Evolutionary conservation across 2,329 filamentous ascomycete species (phyloP), one percentile per base, ranked within the genome.

Genomic region (Colletotrichum orchidophilum): DNA sequence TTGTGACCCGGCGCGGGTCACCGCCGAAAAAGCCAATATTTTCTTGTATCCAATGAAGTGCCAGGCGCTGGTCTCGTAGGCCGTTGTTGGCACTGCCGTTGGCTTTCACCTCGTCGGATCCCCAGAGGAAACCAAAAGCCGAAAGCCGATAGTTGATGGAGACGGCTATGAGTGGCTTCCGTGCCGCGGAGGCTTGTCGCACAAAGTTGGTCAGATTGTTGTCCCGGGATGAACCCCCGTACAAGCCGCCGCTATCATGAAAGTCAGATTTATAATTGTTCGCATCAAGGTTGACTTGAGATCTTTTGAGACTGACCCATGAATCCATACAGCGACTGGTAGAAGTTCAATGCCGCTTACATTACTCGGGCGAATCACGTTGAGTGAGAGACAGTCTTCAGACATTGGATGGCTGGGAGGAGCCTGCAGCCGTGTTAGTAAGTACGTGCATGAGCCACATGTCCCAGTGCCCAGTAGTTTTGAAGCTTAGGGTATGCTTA

Each of bases 111-210:
- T 86, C 81, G 39, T 46, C 39, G 42, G 88, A 84, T 60, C 88
- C 86, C 0, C 88, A 86, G 1, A 93, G 82, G 74, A 92, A 93
- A 0, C 91, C 91, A 74, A 87, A 87, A 0, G 88, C 80, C 0
- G 89, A 89, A 9, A 92, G 87, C 9, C 90, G 86, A 75, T 91
- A 91, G 78, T 90, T 89, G 77, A 91, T 89, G 75, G 87, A 87
- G 58, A 91, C 87, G 66, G 88, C 83, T 13, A 91, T 80, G 62
- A 91, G 82, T 0, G 84, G 85, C 62, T 46, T 46, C 39, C 11
- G 39, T 46, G 39, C 39, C 21, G 18, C 39, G 2, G 39, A 46
- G 6, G 39, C 39, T 8, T 21, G 39, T 15, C 7, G 3, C 8
- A 46, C 39, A 46, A 46, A 46, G 39, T 46, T 46, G 3, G 39